phyloP scores from a whole-genome alignment of 495 filamentous ascomycete genomes.

The Hypoxylon rickii region DNA sequence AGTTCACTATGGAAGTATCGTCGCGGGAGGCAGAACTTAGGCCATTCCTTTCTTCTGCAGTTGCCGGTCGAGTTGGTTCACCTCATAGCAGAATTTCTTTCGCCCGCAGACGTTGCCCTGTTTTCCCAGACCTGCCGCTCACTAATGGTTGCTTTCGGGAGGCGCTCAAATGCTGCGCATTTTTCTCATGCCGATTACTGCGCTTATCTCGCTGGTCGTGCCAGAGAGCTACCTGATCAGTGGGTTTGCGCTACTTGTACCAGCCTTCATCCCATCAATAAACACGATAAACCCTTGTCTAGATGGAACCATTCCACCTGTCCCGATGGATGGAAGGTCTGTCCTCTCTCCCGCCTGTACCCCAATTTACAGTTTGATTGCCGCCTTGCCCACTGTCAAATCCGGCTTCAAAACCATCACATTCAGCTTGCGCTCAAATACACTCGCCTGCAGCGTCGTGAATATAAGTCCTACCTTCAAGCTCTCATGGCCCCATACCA shows the following conservation, averaged over 20 bases:
- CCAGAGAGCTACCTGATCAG: not conserved
- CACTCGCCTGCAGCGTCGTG: not conserved
- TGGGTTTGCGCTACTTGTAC: constrained; percentile 17
- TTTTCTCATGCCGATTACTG: not conserved
- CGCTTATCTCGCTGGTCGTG: not conserved
- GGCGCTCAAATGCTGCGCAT: not conserved
- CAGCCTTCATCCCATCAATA: not conserved
- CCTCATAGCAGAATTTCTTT: not conserved
- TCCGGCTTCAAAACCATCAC: constrained; percentile 9
- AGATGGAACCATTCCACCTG: not conserved
- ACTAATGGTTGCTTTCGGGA: not conserved
- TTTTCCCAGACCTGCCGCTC: not conserved
- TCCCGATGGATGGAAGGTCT: not conserved
- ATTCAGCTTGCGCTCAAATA: constrained; percentile 23
- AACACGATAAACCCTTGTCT: constrained; percentile 6
- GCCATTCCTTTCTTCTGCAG: not conserved
- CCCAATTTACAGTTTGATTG: not conserved
- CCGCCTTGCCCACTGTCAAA: not conserved
- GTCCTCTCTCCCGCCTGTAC: not conserved
- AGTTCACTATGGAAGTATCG: too few relatives aligned
- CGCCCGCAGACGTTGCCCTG: not conserved
- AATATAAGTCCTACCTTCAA: not conserved
- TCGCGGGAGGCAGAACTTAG: too few relatives aligned
- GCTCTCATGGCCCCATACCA: not conserved
- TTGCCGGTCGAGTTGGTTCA: not conserved